Conservation (phyloP, 2,329 filamentous ascomycete genomes). For the Zymoseptoria crescenta region DNA sequence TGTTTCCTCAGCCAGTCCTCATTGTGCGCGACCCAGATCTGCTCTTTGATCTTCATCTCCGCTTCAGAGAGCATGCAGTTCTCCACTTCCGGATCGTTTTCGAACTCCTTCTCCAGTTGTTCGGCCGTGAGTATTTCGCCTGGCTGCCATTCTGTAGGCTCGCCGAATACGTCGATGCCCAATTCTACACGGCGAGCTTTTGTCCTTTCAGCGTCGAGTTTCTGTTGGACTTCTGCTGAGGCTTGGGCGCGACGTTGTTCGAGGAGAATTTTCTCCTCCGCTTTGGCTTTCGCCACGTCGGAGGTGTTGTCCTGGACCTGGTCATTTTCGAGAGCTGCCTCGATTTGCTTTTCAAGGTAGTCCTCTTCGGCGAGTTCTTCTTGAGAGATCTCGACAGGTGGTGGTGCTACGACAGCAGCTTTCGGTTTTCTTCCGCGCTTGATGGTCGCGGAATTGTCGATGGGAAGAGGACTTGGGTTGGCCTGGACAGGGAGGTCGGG, state of each 20-base stretch:
- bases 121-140: slow-evolving; percentile 20
- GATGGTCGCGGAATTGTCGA: slow-evolving; percentile 23
- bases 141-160: slow-evolving; percentile 29
- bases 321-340: slow-evolving; percentile 26
- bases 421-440: slow-evolving; percentile 31
- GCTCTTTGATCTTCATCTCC: slow-evolving; percentile 76
- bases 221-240: slow-evolving; percentile 23
- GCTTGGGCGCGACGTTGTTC: slow-evolving; percentile 14
- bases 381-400: slow-evolving; percentile 29
- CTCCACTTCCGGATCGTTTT: slow-evolving; percentile 77
- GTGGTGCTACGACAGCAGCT: slow-evolving; percentile 25
- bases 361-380: slow-evolving; percentile 42
- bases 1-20: slow-evolving; percentile 85
- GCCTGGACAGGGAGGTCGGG: slow-evolving; percentile 22
- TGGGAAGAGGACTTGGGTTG: slow-evolving; percentile 4
- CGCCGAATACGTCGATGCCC: slow-evolving; percentile 55
- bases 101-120: slow-evolving; percentile 60
- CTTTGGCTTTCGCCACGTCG: slow-evolving; percentile 25
- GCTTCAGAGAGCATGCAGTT: slow-evolving; percentile 67
- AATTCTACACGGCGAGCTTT: slow-evolving; percentile 42
- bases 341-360: slow-evolving; percentile 40
- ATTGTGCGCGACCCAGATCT: slow-evolving; percentile 90
- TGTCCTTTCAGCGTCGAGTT: slow-evolving; percentile 38
- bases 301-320: slow-evolving; percentile 24
- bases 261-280: slow-evolving; percentile 8